Conservation (phyloP, 2,329 filamentous ascomycete genomes). For the Leptographium flavum region DNA sequence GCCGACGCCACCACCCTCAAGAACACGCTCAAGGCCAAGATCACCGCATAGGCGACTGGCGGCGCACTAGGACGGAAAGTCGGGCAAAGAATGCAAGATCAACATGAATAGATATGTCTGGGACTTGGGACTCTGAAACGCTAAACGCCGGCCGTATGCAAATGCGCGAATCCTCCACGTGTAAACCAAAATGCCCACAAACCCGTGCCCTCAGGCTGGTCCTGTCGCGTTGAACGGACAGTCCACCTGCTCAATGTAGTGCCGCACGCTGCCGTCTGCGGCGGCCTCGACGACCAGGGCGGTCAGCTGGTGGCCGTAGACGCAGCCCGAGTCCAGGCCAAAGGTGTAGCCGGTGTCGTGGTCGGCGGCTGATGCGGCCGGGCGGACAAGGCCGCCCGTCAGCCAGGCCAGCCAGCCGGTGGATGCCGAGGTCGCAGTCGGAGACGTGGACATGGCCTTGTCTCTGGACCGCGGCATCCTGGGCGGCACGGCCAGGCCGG, state of each 20-base stretch:
- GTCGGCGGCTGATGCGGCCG: conserved; percentile 1
- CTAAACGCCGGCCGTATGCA: too few relatives aligned
- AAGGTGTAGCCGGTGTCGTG: conserved; percentile 49
- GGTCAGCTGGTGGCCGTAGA: conserved; percentile 59
- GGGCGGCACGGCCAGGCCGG: conserved; percentile 39
- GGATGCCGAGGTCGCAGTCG: not conserved
- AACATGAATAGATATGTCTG: not conserved
- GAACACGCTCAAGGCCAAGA: conserved; percentile 79
- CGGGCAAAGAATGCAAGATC: not conserved
- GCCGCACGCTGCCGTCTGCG: conserved; percentile 17
- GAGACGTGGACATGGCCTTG: not conserved
- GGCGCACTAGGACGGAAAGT: not conserved
- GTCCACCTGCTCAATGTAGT: conserved; percentile 25
- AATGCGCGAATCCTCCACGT: too few relatives aligned
- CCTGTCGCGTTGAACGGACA: conserved; percentile 16
- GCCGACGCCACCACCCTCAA: conserved; percentile 92
- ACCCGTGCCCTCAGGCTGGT: not conserved
- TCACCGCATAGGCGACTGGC: conserved; percentile 22
- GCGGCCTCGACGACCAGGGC: conserved; percentile 57
- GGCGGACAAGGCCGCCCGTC: not conserved
- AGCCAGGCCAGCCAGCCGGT: not conserved
- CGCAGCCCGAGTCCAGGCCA: conserved; percentile 75
- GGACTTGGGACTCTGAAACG: too few relatives aligned
- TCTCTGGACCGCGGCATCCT: too few relatives aligned
- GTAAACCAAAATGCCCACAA: too few relatives aligned